Base-by-base conservation (phyloP, 2,329 filamentous ascomycete genomes). In the Diplodia corticola region DNA sequence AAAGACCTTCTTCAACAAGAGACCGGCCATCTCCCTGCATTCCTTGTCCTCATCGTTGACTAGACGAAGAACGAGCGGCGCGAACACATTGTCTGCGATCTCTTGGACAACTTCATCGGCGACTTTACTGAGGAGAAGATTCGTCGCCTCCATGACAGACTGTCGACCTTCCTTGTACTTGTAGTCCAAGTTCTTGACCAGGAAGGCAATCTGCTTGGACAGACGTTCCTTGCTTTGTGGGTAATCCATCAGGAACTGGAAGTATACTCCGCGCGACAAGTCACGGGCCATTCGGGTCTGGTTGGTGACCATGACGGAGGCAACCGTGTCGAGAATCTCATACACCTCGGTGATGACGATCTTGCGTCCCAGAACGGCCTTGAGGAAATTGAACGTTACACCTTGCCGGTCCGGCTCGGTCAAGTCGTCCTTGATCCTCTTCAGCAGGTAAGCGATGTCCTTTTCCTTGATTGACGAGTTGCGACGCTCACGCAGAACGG, bases 171-270 rank as follows among this genome's bases (percentile, higher is more conserved):
- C 91, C 71, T 93, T 89, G 72, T 96, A 88, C 50, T 94, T 88
- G 76, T 97, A 99, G 67, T 94, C 89, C 69, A 99, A 82, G 73
- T 99, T 99, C 72, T 91, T 91, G 59, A 96, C 86, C 57, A 99
- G 84, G 75, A 98, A 99, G 65, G 85, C 88, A 60, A 97, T 85
- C 75, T 98, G 94, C 76, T 96, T 96, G 46, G 87, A 85, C 89
- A 95, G 96, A 15, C 95, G 86, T 69, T 88, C 91, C 78, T 93
- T 93, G 73, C 91, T 92, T 76, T 98, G 95, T 0, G 95, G 94
- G 74, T 97, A 99, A 64, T 97, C 93, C 70, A 93, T 88, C 65
- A 99, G 82, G 80, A 99, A 99, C 71, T 97, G 92, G 77, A 97
- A 90, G 78, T 96, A 99, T 15, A 92, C 90, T 22, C 92, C 92